These are phyloP conservation scores for Cucumis cinereus DNA, from an alignment of 306 rosid species.

Conservation along the genomic window DNA sequence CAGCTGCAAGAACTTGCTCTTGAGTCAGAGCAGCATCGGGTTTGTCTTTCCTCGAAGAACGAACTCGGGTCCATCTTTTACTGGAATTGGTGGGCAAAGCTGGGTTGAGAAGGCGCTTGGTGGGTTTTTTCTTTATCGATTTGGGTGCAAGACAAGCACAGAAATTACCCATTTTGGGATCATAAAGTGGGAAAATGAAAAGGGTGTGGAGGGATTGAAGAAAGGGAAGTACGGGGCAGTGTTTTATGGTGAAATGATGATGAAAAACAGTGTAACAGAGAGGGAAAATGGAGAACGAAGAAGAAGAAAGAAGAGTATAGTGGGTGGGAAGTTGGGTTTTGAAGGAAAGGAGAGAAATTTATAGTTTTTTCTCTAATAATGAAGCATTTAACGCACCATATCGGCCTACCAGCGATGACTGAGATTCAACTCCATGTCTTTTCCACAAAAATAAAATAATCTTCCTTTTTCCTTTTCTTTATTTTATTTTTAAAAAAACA, in stretches of 20 bases:
- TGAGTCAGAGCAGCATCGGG: slow-evolving; percentile 45
- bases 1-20: slow-evolving; percentile 84
- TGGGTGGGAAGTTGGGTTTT: not conserved
- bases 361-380: not conserved
- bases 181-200: slow-evolving; percentile 21
- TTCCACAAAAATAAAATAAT: not conserved
- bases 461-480: too few relatives aligned
- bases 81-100: slow-evolving; percentile 23
- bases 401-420: not conserved
- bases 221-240: not conserved
- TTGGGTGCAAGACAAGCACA: slow-evolving; percentile 47
- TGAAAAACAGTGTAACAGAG: not conserved
- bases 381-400: not conserved
- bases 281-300: not conserved
- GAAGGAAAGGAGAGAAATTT: not conserved
- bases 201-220: not conserved
- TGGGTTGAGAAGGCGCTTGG: slow-evolving; percentile 46
- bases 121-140: slow-evolving; percentile 19
- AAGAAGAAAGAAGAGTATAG: not conserved
- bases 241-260: not conserved
- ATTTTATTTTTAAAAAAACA: too few relatives aligned
- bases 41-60: slow-evolving; percentile 44
- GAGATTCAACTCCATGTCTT: not conserved
- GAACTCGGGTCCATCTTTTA: slow-evolving; percentile 40
- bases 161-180: slow-evolving; percentile 66